phyloP scores from a whole-genome alignment of 257 asterid genomes.

The Thymus quinquecostatus region DNA sequence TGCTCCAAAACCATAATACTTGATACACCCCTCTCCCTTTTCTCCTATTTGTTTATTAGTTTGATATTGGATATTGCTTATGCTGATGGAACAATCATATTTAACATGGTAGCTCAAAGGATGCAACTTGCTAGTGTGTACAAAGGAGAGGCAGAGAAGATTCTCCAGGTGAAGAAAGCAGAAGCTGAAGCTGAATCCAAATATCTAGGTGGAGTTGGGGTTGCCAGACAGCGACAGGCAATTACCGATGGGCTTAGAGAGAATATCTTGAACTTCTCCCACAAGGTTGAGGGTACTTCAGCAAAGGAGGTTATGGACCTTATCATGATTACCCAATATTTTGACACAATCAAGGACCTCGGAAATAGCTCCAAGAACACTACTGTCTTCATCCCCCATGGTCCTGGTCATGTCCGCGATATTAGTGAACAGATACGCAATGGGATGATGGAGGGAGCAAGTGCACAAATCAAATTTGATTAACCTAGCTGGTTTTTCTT shows the following conservation, averaged over 20 bases:
- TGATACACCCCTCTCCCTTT: too few relatives aligned
- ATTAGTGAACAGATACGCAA: conserved; percentile 90
- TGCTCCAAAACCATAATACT: too few relatives aligned
- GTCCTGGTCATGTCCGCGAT: conserved; percentile 97
- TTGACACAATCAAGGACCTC: conserved; percentile 94
- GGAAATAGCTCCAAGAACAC: conserved; percentile 90
- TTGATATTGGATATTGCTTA: background rate
- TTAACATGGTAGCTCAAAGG: conserved; percentile 75
- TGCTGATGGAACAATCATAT: conserved; percentile 8
- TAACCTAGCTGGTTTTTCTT: conserved; percentile 4
- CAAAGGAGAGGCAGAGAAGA: conserved; percentile 97
- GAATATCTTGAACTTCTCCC: conserved; percentile 89
- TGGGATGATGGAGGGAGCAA: conserved; percentile 87
- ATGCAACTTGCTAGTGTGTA: conserved; percentile 94
- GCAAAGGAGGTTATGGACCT: conserved; percentile 99
- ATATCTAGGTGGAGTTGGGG: conserved; percentile 98
- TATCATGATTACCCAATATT: conserved; percentile 93
- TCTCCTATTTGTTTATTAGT: background rate
- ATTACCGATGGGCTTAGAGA: conserved; percentile 93
- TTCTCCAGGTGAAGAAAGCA: conserved; percentile 84
- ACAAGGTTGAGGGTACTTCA: conserved; percentile 81
- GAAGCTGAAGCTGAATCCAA: conserved; percentile 98
- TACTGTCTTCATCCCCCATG: conserved; percentile 89
- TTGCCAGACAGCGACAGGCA: conserved; percentile 99
- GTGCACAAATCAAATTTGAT: conserved; percentile 41